Base-by-base conservation (phyloP, 345 rosid genomes). In the rapeseed (Brassica napus) region DNA sequence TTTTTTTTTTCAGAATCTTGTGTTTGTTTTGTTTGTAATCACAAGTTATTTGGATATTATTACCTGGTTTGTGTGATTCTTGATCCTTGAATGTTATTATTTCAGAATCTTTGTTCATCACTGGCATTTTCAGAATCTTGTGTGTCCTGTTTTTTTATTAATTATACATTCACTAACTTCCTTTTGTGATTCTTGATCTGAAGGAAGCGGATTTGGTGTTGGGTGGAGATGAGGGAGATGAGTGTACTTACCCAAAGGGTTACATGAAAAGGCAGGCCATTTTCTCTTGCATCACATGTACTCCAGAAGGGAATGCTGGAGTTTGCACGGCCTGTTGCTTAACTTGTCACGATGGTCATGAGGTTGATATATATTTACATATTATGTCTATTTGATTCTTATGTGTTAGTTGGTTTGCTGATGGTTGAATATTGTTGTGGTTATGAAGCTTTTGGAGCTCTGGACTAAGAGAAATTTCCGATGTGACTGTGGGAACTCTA, bases 201-300 rank as follows among this genome's bases (percentile, higher is more conserved):
- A 85, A 95, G 99, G 94, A 89, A 75, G 97, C 92, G 0, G 97
- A 93, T 86, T 84, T 95, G 93, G 94, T 93, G 79, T 76, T 95
- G 94, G 99, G 99, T 71, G 98, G 97, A 44, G 99, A 93, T 71
- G 98, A 91, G 70, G 99, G 97, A 15, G 92, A 91, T 70, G 97
- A 89, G 77, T 95, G 99, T 82, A 93, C 99, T 57, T 95, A 90
- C 79, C 80, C 71, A 59, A 87, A 89, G 74, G 98, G 98, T 39
- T 90, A 90, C 81, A 84, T 91, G 92, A 93, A 90, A 88, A 88
- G 99, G 69, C 97, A 95, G 65, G 98, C 98, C 7, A 87, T 95
- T 60, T 95, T 95, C 83, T 95, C 97, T 21, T 95, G 99, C 76
- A 66, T 95, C 81, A 89, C 98, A n/a, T 95, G 99, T 82, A 84